These are phyloP conservation scores for Penicillium psychrofluorescens DNA, from an alignment of 495 filamentous ascomycete species.

Conservation along the genomic window DNA sequence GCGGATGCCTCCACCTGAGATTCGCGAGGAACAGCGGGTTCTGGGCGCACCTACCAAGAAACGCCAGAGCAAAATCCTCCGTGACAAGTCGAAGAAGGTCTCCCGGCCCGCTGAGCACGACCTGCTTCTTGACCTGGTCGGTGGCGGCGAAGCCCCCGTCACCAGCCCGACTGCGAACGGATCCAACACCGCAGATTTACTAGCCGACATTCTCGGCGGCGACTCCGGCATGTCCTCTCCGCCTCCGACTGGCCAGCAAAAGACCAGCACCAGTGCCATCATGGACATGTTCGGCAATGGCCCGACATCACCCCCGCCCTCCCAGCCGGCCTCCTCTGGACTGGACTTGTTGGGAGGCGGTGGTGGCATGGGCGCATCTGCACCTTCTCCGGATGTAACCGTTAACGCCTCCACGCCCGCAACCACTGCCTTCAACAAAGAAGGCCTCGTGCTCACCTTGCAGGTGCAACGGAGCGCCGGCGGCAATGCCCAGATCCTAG, in stretches of 20 bases:
- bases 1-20: constrained; percentile 95
- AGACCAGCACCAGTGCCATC: constrained; percentile 64
- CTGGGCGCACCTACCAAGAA: constrained; percentile 81
- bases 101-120: constrained; percentile 83
- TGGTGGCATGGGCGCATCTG: constrained; percentile 36
- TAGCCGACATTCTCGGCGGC: constrained; percentile 72
- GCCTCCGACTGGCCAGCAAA: constrained; percentile 38
- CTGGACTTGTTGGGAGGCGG: constrained; percentile 36
- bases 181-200: constrained; percentile 72
- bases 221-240: constrained; percentile 45
- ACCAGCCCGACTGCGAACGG: constrained; percentile 52
- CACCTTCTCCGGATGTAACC: constrained; percentile 34
- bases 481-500: constrained; percentile 63
- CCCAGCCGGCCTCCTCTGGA: constrained; percentile 33
- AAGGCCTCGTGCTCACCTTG: constrained; percentile 72
- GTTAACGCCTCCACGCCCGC: constrained; percentile 29
- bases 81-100: constrained; percentile 64
- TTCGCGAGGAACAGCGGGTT: constrained; percentile 86
- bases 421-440: constrained; percentile 75
- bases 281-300: constrained; percentile 70
- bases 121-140: constrained; percentile 86
- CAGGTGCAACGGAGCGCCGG: constrained; percentile 73
- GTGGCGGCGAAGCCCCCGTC: constrained; percentile 59
- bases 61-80: constrained; percentile 61
- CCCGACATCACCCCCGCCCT: constrained; percentile 27